Percentiles rank a stretch among this genome's conserved stretches.
phyloP scores from a whole-genome alignment of 768 basidiomycete genomes.

The Pulveroboletus sp. region DNA sequence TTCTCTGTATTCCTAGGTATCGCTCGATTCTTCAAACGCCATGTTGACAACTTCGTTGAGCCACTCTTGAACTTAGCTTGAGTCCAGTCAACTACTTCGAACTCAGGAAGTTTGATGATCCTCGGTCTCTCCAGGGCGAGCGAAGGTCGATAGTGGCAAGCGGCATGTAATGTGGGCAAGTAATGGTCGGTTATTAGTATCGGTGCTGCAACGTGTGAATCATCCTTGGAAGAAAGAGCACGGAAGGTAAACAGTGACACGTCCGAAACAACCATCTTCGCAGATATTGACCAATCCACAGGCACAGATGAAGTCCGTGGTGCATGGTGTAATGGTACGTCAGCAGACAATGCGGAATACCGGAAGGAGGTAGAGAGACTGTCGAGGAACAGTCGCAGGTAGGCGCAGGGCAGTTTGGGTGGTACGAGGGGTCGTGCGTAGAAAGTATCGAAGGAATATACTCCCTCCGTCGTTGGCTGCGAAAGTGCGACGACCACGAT shows the following conservation, averaged over 20 bases:
- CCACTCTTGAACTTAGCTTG: conserved; percentile 33
- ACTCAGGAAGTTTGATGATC: conserved; percentile 42
- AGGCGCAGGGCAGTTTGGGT: conserved; percentile 45
- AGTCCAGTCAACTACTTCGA: conserved; percentile 65
- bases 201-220: conserved; percentile 46
- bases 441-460: conserved; percentile 33
- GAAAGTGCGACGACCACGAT: conserved; percentile 48
- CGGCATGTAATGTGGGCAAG: conserved; percentile 54
- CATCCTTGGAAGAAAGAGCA: conserved; percentile 14
- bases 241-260: conserved; percentile 55
- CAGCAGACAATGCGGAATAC: conserved; percentile 5
- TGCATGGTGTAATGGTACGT: background rate
- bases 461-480: conserved; percentile 8
- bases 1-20: conserved; percentile 13
- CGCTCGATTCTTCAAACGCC: conserved; percentile 48
- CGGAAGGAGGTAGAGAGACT: conserved; percentile 17
- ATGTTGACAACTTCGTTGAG: conserved; percentile 55
- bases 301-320: background rate
- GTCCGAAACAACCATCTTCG: conserved; percentile 36
- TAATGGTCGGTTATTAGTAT: conserved; percentile 71
- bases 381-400: conserved; percentile 52
- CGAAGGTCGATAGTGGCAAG: conserved; percentile 40
- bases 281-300: conserved; percentile 6
- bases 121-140: conserved; percentile 18
- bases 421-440: conserved; percentile 59